Base-by-base conservation (phyloP, 2,329 filamentous ascomycete genomes). In the Neoarthrinium moseri region DNA sequence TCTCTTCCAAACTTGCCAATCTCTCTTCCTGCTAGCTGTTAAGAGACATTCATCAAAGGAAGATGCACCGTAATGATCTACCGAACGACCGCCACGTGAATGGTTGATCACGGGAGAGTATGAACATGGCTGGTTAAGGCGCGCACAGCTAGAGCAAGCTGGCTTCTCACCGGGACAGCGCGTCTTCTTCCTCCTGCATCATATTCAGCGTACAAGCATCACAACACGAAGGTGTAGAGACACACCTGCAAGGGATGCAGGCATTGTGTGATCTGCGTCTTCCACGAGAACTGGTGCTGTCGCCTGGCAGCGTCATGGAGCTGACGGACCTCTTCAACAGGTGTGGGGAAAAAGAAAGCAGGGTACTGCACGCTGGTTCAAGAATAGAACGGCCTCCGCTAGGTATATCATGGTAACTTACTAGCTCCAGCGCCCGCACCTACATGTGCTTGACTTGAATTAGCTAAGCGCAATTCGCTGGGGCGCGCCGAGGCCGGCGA, bases 131-230 rank as follows among this genome's bases (percentile, higher is more conserved):
- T 77, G 74, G 40, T 68, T 69, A 7, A 77, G 63, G 13, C 74
- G 70, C 10, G 70, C 62, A 53, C 74, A 77, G 53, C 72, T 75
- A 8, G 74, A 77, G 47, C 74, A 77, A 1, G 70, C 65, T 5
- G 74, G 74, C 53, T 71, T 74, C 56, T 77, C 74, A 6, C 72
- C 74, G 0, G 74, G 74, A 54, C 74, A 77, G 26, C 74, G 68
- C 3, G 70, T 75, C 55, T 77, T 77, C 54, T 77, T 77, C 43
- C 72, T 60, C 56, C 73, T 70, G 44, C 39, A 23, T 15, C 22
- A 33, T 34, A 29, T 33, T 59, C 34, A 58, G 47, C 34, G 27
- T 8, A n/a, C 23, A 11, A 15, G 6, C 29, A 18, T 3, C 11
- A 13, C 29, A 13, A 34, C 11, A 13, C 11, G 11, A 24, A 21